Conservation (phyloP, 2,329 filamentous ascomycete genomes). For the Pseudomassariella vexata region DNA sequence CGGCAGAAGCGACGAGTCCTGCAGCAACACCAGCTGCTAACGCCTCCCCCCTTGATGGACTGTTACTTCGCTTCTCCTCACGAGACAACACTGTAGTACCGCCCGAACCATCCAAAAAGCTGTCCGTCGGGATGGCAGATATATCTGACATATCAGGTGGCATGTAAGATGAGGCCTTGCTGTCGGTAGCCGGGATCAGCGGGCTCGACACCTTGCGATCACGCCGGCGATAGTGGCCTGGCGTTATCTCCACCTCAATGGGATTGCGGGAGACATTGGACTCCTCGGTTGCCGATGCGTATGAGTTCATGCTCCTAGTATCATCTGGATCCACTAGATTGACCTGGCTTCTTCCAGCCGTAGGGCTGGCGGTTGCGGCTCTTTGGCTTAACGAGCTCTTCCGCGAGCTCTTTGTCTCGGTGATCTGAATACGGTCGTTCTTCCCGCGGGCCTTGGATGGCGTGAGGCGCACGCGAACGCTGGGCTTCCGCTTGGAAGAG, state of each 20-base stretch:
- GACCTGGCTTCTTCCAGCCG: slow-evolving; percentile 50
- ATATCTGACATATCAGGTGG: slow-evolving; percentile 74
- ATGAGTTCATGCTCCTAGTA: slow-evolving; percentile 63
- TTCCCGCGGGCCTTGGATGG: slow-evolving; percentile 62
- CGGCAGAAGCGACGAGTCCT: slow-evolving; percentile 30
- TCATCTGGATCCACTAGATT: slow-evolving; percentile 50
- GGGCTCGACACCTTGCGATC: slow-evolving; percentile 57
- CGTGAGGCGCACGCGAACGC: slow-evolving; percentile 73
- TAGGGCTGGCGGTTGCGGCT: slow-evolving; percentile 37
- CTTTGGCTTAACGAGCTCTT: slow-evolving; percentile 54
- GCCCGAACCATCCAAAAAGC: slow-evolving; percentile 55
- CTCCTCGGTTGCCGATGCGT: slow-evolving; percentile 73
- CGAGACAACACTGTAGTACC: slow-evolving; percentile 26
- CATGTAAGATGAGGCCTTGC: slow-evolving; percentile 54
- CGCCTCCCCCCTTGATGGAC: slow-evolving; percentile 33
- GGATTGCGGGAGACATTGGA: slow-evolving; percentile 72
- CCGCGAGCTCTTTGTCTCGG: slow-evolving; percentile 67
- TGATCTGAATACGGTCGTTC: slow-evolving; percentile 80
- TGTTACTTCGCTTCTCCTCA: slow-evolving; percentile 33
- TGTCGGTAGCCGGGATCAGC: slow-evolving; percentile 53
- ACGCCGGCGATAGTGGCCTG: slow-evolving; percentile 46
- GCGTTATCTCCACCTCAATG: slow-evolving; percentile 84
- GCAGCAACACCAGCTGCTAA: slow-evolving; percentile 31
- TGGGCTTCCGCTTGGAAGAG: slow-evolving; percentile 65
- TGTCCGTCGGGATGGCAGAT: slow-evolving; percentile 64